Evolutionary conservation across 305 asterid species (phyloP).

Genomic region (Solanum hybrid): DNA sequence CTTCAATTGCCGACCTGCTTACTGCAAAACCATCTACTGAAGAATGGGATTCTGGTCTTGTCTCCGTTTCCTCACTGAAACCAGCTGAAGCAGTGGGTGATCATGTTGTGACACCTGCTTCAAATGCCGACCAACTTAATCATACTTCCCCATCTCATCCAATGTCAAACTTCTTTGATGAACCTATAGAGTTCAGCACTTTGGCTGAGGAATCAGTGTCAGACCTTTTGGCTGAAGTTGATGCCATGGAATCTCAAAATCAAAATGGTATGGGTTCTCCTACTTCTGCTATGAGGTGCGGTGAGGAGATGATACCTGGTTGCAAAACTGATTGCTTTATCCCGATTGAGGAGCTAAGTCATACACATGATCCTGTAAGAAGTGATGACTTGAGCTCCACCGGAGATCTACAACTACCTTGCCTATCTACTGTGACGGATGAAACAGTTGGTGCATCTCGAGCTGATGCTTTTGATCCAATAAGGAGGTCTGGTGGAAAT

Average conservation of each 20-base stretch:
- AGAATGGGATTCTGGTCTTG: conserved; percentile 33
- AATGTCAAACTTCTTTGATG: conserved; percentile 14
- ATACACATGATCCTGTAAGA: conserved; percentile 13
- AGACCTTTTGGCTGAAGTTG: conserved; percentile 50
- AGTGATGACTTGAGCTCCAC: conserved; percentile 23
- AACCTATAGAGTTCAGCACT: conserved; percentile 36
- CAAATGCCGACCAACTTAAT: conserved; percentile 14
- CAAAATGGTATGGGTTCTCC: conserved; percentile 21
- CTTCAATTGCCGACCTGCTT: conserved; percentile 12
- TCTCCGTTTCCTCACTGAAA: conserved; percentile 27
- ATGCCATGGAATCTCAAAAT: conserved; percentile 42
- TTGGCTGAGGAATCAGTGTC: conserved; percentile 49
- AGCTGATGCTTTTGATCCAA: conserved; percentile 29
- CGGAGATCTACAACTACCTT: conserved; percentile 20
- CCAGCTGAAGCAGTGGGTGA: conserved; percentile 23
- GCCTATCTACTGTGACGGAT: conserved; percentile 19
- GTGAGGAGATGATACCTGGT: conserved; percentile 14
- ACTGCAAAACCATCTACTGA: conserved; percentile 25
- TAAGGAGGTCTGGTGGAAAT: conserved; percentile 36
- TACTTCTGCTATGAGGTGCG: conserved; percentile 19
- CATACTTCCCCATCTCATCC: conserved; percentile 25
- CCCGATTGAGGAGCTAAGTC: conserved; percentile 18
- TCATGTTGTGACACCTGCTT: conserved; percentile 15
- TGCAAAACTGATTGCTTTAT: conserved; percentile 15
- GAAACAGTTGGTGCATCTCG: conserved; percentile 8